Base-by-base conservation (phyloP, 1,284 basidiomycete genomes). In the Cutaneotrichosporon sp. region DNA sequence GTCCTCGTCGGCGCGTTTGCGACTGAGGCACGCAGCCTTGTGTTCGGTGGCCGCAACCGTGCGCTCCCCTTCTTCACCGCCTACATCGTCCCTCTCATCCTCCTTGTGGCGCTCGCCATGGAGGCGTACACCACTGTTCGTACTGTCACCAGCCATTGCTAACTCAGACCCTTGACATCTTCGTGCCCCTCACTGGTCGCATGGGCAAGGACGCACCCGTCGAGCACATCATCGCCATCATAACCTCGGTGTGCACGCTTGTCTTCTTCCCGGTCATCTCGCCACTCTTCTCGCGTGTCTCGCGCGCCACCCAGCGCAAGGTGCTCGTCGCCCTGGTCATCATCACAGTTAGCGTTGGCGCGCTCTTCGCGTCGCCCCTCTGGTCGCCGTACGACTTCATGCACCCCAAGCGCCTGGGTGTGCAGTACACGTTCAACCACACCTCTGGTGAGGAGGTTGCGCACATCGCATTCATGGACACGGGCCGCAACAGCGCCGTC, bases 381-480 rank as follows among this genome's bases (percentile, higher is more conserved):
- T 83, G 87, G 69, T 80, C 80, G 11, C 86, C 89, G 0, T 99
- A 94, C 74, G 92, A 97, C 72, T 76, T 73, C 14, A 86, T 86
- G 81, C 95, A 97, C 75, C 95, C 95, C 64, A 93, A 94, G 79
- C 83, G 95, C 56, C 67, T 97, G 47, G 94, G 91, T 69, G 84
- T 95, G 24, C 81, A 97, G 60, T 89, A 94, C 74, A 84, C 88
- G 68, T 92, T 95, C 79, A 95, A 98, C 76, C 83, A 91, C 55
- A 89, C 88, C 1, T 87, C 87, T 1, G 79, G 84, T 27, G 87
- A 89, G 66, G 87, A 89, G 67, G 85, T 88, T 64, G 80, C 95
- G 22, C 92, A 97, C 71, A 77, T 98, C 42, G 92, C 91, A 4
- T 83, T 87, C 2, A 88, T 93, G 14, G 95, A 98, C 73, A 46